Evolutionary conservation across 2,329 filamentous ascomycete species (phyloP).

Genomic region (Magnaporthales sp.): DNA sequence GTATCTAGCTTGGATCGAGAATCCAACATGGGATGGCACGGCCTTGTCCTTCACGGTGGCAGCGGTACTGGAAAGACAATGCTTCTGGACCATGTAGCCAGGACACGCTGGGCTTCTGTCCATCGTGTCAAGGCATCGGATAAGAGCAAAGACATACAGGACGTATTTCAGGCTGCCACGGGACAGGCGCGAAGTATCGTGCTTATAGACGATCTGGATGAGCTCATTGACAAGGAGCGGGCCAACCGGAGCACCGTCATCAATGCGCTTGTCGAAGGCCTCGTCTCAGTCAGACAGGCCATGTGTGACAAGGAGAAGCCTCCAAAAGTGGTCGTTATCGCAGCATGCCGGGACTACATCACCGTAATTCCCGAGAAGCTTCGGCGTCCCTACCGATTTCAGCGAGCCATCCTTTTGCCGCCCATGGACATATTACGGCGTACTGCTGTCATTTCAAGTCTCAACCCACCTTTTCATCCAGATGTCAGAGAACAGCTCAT

Average conservation of each 20-base stretch:
- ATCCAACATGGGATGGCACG: slow-evolving; percentile 30
- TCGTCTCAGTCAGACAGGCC: slow-evolving; percentile 32
- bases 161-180: slow-evolving; percentile 61
- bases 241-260: slow-evolving; percentile 40
- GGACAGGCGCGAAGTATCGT: slow-evolving; percentile 67
- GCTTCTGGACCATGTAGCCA: slow-evolving; percentile 59
- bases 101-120: slow-evolving; percentile 62
- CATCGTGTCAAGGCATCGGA: slow-evolving; percentile 49
- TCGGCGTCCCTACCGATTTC: slow-evolving; percentile 55
- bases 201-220: slow-evolving; percentile 69
- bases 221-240: slow-evolving; percentile 54
- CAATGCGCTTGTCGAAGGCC: slow-evolving; percentile 40
- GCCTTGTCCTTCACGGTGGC: slow-evolving; percentile 70
- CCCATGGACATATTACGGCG: slow-evolving; percentile 66
- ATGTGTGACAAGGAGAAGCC: slow-evolving; percentile 29
- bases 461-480: slow-evolving; percentile 26
- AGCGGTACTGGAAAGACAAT: slow-evolving; percentile 79
- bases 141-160: slow-evolving; percentile 52
- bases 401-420: slow-evolving; percentile 61
- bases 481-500: not conserved
- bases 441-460: slow-evolving; percentile 62
- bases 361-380: slow-evolving; percentile 65
- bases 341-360: slow-evolving; percentile 61
- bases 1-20: slow-evolving; percentile 12
- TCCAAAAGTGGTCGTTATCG: slow-evolving; percentile 59